Percentiles rank a stretch among this genome's conserved stretches.
These are phyloP conservation scores for Batkoa obscura DNA, from an alignment of 371 early-diverging fungal species.

Conservation along the genomic window DNA sequence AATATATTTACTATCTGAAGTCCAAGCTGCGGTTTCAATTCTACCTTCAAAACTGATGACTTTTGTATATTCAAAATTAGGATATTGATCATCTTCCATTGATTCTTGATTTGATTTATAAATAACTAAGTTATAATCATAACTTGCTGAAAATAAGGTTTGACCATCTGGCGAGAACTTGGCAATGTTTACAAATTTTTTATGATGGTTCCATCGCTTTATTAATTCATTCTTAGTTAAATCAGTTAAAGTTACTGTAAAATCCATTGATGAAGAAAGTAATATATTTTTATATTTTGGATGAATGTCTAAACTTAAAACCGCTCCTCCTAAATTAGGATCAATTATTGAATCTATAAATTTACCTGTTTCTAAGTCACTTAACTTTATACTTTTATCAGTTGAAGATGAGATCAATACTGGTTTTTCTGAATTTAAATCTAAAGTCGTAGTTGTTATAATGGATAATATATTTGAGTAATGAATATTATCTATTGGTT, in stretches of 20 bases:
- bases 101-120: too few species aligned
- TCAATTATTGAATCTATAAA: too few species aligned
- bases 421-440: too few species aligned
- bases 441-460: too few species aligned
- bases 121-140: conserved; percentile 43
- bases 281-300: conserved; percentile 29
- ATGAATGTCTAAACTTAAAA: conserved; percentile 42
- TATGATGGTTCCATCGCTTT: conserved; percentile 39
- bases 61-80: conserved; percentile 9
- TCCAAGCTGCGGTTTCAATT: conserved; percentile 35
- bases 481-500: too few species aligned
- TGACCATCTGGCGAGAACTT: conserved; percentile 35
- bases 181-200: conserved; percentile 44
- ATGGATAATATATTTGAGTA: too few species aligned
- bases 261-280: conserved; percentile 54
- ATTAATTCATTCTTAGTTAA: conserved; percentile 19
- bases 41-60: conserved; percentile 23
- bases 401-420: too few species aligned
- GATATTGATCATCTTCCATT: not conserved
- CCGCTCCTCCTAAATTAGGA: too few species aligned
- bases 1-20: conserved; percentile 16
- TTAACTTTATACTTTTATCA: too few species aligned
- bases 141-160: conserved; percentile 38
- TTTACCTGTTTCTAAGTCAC: too few species aligned
- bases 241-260: conserved; percentile 33